Base-by-base conservation (phyloP, 306 rosid genomes). In the Malus fusca region DNA sequence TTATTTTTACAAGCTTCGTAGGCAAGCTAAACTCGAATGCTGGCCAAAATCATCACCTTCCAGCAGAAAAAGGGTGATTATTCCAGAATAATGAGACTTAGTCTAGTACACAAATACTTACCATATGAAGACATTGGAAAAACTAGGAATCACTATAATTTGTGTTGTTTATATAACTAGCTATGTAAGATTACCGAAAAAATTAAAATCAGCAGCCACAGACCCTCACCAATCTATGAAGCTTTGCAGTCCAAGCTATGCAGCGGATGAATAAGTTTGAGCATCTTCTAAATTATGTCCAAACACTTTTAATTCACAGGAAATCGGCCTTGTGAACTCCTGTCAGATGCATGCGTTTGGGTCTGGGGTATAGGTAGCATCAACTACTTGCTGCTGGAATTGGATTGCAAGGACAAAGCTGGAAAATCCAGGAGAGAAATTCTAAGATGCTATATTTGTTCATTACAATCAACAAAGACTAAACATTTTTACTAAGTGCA, bases 381-480 rank as follows among this genome's bases (percentile, higher is more conserved):
- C 91, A 58, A 91, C 82, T 53, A 84, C 98, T 84, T 81, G 93
- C 82, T 91, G 87, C 82, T 90, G 98, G 82, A 93, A 93, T 84
- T 87, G 93, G 42, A 88, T 78, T 70, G 98, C 96, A 72, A 93
- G 89, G 53, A 63, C 79, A 80, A 85, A 90, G 85, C 98, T 93
- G 90, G 84, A 90, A 53, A 74, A 82, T 35, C 71, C 87, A 79
- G 74, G 28, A 84, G 40, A 72, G 48, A 72, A 61, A 22, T 13
- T 52, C 11, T 74, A 58, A 71, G 31, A 52, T 48, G 14, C 70
- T 4, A 35, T 59, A 33, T 64, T 74, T 19, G 46, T 31, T 15
- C 33, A 37, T 40, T 48, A 6, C 65, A 30, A 26, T 23, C 31
- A 33, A 26, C 72, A 55, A 44, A 23, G 71, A 73, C 66, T 67